These are phyloP conservation scores for Thermomucor indicae-seudaticae DNA, from an alignment of 371 early-diverging fungal species.

Conservation along the genomic window DNA sequence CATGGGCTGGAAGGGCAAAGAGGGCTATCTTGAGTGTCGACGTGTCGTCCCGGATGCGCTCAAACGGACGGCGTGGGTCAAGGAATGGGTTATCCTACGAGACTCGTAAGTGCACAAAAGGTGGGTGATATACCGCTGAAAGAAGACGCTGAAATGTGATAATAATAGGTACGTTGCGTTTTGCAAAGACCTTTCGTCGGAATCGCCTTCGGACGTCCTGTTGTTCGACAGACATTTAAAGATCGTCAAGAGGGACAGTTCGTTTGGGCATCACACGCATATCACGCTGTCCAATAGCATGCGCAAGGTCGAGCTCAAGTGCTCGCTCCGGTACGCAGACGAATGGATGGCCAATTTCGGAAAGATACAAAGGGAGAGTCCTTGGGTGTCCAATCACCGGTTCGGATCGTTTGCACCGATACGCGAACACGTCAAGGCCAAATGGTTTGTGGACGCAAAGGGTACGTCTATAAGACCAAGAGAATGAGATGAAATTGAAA, in stretches of 20 bases:
- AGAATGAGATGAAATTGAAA: background rate
- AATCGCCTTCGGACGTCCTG: slow-evolving; percentile 61
- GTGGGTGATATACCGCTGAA: background rate
- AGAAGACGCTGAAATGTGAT: background rate
- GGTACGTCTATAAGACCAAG: slow-evolving; percentile 21
- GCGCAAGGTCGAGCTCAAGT: slow-evolving; percentile 61
- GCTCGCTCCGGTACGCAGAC: slow-evolving; percentile 51
- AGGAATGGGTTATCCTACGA: slow-evolving; percentile 69
- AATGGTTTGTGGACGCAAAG: slow-evolving; percentile 80
- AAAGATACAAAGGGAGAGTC: slow-evolving; percentile 53
- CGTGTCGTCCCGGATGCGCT: slow-evolving; percentile 16
- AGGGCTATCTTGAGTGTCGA: slow-evolving; percentile 65
- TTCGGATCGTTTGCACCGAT: slow-evolving; percentile 79
- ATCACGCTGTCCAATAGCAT: slow-evolving; percentile 43
- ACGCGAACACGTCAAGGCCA: slow-evolving; percentile 56
- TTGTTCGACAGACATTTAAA: slow-evolving; percentile 64
- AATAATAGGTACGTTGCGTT: slow-evolving; percentile 47
- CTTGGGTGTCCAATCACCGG: slow-evolving; percentile 67
- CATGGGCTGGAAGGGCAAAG: slow-evolving; percentile 86
- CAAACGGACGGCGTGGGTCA: slow-evolving; percentile 44
- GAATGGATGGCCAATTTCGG: slow-evolving; percentile 61
- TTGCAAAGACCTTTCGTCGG: slow-evolving; percentile 43
- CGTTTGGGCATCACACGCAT: slow-evolving; percentile 32
- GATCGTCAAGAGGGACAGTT: slow-evolving; percentile 17
- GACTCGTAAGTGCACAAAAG: slow-evolving; percentile 48